Percentiles rank a stretch among this genome's conserved stretches.
Conservation (phyloP, 257 asterid species). For the Catharanthus roseus region DNA sequence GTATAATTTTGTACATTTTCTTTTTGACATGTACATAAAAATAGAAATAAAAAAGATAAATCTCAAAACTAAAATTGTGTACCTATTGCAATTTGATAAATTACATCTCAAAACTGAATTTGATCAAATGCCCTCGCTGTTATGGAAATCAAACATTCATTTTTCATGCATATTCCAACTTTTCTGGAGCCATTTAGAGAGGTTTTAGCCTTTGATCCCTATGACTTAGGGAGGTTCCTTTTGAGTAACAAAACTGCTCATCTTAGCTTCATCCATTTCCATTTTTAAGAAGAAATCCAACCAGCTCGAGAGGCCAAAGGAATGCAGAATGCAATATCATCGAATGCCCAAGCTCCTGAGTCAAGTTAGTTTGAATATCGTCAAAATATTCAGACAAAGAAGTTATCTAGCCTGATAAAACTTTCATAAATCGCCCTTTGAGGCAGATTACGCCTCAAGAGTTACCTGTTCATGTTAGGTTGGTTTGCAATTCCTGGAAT, state of each 20-base stretch:
- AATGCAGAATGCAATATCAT: slow-evolving; percentile 22
- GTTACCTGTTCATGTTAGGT: slow-evolving; percentile 48
- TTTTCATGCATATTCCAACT: background rate
- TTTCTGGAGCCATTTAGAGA: too few relatives aligned
- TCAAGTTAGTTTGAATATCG: background rate
- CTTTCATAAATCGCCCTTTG: too few relatives aligned
- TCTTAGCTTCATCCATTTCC: background rate
- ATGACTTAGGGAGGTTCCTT: background rate
- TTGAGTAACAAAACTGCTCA: background rate
- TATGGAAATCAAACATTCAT: too few relatives aligned
- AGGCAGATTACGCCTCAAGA: background rate
- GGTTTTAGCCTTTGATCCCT: background rate
- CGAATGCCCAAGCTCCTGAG: slow-evolving; percentile 35
- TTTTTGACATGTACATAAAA: background rate
- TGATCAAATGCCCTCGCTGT: too few relatives aligned
- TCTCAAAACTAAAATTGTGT: background rate
- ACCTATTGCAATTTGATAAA: too few relatives aligned
- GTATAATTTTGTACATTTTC: background rate
- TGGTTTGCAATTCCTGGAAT: slow-evolving; percentile 31
- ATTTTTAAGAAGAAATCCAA: slow-evolving; percentile 9
- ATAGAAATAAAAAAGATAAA: background rate
- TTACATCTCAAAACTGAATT: background rate
- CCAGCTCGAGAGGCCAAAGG: background rate
- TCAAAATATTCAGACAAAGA: background rate
- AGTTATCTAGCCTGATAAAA: background rate